Percentiles rank a stretch among this genome's conserved stretches.
Evolutionary conservation across 2,329 filamentous ascomycete species (phyloP).

Genomic region (Xylaria sp.): DNA sequence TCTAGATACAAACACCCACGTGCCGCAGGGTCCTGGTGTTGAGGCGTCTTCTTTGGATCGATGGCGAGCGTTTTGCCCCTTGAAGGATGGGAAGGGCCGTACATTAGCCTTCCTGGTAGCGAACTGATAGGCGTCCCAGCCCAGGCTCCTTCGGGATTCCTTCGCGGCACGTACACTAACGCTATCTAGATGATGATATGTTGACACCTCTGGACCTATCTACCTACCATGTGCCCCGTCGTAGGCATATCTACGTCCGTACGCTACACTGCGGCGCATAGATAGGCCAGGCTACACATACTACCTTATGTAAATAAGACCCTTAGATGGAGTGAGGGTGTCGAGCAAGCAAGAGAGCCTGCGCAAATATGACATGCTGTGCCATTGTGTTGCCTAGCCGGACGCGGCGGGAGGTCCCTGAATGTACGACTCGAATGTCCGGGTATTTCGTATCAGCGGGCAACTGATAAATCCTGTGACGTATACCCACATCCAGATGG

Average conservation of each 20-base stretch:
- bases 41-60: neutral
- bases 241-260: neutral
- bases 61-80: slow-evolving; percentile 10
- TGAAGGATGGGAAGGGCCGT: slow-evolving; percentile 35
- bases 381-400: slow-evolving; percentile 18
- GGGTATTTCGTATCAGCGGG: neutral
- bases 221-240: neutral
- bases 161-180: slow-evolving; percentile 18
- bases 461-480: slow-evolving; percentile 1
- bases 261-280: neutral
- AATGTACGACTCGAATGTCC: neutral
- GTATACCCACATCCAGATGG: neutral
- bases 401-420: slow-evolving; percentile 6
- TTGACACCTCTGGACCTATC: neutral
- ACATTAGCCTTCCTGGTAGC: slow-evolving; percentile 21
- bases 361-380: slow-evolving; percentile 19
- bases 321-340: slow-evolving; percentile 1
- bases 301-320: neutral
- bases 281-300: neutral
- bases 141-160: slow-evolving; percentile 13
- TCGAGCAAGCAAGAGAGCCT: slow-evolving; percentile 5
- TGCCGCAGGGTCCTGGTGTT: slow-evolving; percentile 1
- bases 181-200: slow-evolving; percentile 5
- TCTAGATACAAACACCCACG: slow-evolving; percentile 19
- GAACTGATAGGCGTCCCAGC: neutral